Percentiles rank a stretch among this genome's conserved stretches.
Evolutionary conservation across 2,329 filamentous ascomycete genomes (phyloP).

Genomic region (Diaporthe vexans): DNA sequence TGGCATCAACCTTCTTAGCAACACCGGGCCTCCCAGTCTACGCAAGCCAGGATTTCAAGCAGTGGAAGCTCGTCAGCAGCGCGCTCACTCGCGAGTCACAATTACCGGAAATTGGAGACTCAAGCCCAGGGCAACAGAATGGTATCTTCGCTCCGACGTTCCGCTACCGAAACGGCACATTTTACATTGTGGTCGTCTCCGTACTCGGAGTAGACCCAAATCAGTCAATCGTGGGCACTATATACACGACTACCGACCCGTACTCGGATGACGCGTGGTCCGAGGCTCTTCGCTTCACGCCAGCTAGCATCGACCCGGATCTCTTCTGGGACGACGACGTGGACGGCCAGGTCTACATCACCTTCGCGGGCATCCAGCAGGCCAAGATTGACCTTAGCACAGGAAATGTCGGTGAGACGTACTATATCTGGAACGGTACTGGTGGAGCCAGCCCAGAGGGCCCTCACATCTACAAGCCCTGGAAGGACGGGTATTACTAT

Average conservation of each 20-base stretch:
- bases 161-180: constrained; percentile 57
- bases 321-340: constrained; percentile 55
- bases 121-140: constrained; percentile 43
- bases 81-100: constrained; percentile 33
- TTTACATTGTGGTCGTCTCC: constrained; percentile 57
- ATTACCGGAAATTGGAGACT: neutral
- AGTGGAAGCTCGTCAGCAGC: constrained; percentile 52
- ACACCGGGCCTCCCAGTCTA: constrained; percentile 62
- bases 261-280: constrained; percentile 57
- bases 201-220: constrained; percentile 43
- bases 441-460: constrained; percentile 59
- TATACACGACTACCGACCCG: constrained; percentile 58
- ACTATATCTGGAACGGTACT: constrained; percentile 60
- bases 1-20: constrained; percentile 58
- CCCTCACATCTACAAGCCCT: constrained; percentile 56
- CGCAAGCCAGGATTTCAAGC: constrained; percentile 57
- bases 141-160: constrained; percentile 64
- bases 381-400: constrained; percentile 53
- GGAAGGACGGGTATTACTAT: constrained; percentile 59
- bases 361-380: constrained; percentile 50
- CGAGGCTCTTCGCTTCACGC: constrained; percentile 52
- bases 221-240: constrained; percentile 50
- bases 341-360: constrained; percentile 55
- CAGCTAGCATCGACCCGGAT: constrained; percentile 56
- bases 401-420: constrained; percentile 50